Percentiles rank a stretch among this genome's conserved stretches.
These are phyloP conservation scores for Camptophora hylomeconis DNA, from an alignment of 2,329 filamentous ascomycete species.

Conservation along the genomic window DNA sequence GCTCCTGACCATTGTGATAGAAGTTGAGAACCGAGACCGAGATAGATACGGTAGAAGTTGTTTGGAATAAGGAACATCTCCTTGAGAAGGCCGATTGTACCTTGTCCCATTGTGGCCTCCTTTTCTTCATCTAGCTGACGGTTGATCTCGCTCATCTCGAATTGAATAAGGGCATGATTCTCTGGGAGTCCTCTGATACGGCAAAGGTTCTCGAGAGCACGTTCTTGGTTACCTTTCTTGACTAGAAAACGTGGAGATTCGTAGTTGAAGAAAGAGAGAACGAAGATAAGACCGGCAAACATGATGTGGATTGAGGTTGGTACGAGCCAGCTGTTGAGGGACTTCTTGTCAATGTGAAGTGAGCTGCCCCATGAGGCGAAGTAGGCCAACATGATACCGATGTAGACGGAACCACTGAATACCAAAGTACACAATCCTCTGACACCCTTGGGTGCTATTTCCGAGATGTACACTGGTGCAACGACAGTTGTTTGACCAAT, in stretches of 20 bases:
- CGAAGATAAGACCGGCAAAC: constrained; percentile 59
- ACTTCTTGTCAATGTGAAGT: constrained; percentile 35
- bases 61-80: constrained; percentile 36
- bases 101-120: constrained; percentile 27
- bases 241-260: constrained; percentile 62
- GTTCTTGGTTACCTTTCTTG: constrained; percentile 47
- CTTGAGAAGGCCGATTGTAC: constrained; percentile 8
- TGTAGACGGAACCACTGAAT: constrained; percentile 59
- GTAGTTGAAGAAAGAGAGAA: constrained; percentile 54
- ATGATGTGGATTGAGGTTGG: constrained; percentile 67
- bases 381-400: constrained; percentile 70
- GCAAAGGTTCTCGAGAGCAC: constrained; percentile 12
- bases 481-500: constrained; percentile 31
- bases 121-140: constrained; percentile 33
- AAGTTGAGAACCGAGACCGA: constrained; percentile 55
- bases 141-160: constrained; percentile 18
- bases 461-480: constrained; percentile 57
- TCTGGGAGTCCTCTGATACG: constrained; percentile 31
- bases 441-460: constrained; percentile 55
- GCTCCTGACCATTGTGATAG: constrained; percentile 62
- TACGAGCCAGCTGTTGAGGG: constrained; percentile 40
- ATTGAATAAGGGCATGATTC: constrained; percentile 31
- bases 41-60: constrained; percentile 59
- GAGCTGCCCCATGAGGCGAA: constrained; percentile 39
- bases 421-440: constrained; percentile 62